Evolutionary conservation across 129 eudicot genomes (phyloP).

Genomic region (Tagetes erecta): DNA sequence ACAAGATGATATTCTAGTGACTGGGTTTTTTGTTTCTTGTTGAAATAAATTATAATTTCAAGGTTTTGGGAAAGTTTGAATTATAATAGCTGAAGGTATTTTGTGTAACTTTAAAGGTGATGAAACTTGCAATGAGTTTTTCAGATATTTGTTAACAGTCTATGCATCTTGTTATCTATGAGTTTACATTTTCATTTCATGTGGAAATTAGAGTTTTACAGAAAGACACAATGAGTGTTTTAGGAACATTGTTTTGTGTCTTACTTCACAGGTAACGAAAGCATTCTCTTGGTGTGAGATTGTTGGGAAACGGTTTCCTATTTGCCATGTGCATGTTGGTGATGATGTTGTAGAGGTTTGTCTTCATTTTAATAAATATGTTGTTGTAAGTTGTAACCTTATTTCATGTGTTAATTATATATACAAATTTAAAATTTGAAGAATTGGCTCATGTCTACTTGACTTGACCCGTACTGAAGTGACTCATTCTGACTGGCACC

Average conservation of each 20-base stretch:
- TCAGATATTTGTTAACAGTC: neutral
- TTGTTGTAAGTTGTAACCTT: neutral
- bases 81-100: neutral
- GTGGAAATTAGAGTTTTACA: neutral
- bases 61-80: neutral
- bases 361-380: conserved; percentile 6
- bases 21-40: neutral
- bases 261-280: conserved; percentile 52
- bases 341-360: conserved; percentile 72
- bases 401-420: neutral
- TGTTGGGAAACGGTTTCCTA: conserved; percentile 78
- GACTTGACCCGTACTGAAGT: neutral
- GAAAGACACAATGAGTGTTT: neutral
- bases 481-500: neutral
- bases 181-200: neutral
- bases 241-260: neutral
- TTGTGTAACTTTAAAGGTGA: neutral
- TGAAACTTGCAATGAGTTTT: neutral
- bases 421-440: neutral
- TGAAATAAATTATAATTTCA: neutral
- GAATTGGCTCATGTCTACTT: neutral
- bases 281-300: conserved; percentile 57
- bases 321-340: conserved; percentile 76
- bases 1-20: neutral
- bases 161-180: neutral